Conservation (phyloP, 805 yeast genomes). For the Middelhovenomyces tepae region DNA sequence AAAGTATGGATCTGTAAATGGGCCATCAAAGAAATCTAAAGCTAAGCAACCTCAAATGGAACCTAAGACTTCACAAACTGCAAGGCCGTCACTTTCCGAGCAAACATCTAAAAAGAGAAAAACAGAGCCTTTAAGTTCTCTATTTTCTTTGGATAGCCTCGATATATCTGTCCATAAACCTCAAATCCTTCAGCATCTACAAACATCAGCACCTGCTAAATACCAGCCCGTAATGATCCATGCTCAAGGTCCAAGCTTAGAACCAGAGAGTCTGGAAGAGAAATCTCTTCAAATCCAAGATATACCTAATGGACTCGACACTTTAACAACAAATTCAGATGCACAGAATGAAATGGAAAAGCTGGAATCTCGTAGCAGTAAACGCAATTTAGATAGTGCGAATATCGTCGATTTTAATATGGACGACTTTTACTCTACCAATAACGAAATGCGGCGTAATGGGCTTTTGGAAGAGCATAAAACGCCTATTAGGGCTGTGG, state of each 20-base stretch:
- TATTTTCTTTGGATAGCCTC: conserved; percentile 1
- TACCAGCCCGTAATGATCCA: conserved; percentile 6
- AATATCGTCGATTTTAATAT: conserved; percentile 31
- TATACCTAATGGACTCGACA: too few relatives aligned
- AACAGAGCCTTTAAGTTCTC: too few relatives aligned
- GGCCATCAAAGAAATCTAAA: conserved; percentile 2
- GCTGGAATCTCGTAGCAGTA: too few relatives aligned
- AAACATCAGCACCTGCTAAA: conserved; percentile 2
- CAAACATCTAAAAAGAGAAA: too few relatives aligned
- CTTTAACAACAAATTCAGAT: too few relatives aligned
- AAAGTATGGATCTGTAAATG: conserved; percentile 11
- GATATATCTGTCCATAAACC: too few relatives aligned
- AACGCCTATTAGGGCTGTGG: conserved; percentile 24
- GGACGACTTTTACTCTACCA: conserved; percentile 31
- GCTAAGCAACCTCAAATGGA: neutral
- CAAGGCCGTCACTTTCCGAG: conserved; percentile 1
- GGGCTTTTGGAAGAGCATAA: conserved; percentile 28
- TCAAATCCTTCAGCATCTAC: too few relatives aligned
- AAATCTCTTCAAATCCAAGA: neutral
- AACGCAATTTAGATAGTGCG: conserved; percentile 9
- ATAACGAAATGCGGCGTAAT: conserved; percentile 23
- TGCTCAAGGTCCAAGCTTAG: too few relatives aligned
- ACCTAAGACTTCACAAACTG: neutral
- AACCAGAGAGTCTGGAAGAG: conserved; percentile 2
- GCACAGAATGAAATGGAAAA: conserved; percentile 1